Evolutionary conservation across 768 basidiomycete genomes (phyloP).

Genomic region (Chalciporus chontae): DNA sequence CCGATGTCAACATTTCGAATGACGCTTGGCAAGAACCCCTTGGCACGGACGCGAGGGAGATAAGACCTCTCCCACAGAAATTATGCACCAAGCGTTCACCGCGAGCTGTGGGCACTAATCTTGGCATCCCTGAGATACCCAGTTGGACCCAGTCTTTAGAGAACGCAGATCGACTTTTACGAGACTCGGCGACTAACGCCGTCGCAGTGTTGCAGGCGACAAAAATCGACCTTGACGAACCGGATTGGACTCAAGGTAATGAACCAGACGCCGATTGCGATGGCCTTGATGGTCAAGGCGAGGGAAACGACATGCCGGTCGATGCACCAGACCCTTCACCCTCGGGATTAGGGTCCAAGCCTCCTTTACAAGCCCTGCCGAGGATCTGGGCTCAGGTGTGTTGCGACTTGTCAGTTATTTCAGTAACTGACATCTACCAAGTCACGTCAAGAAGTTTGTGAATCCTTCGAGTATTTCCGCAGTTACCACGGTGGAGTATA

Average conservation of each 20-base stretch:
- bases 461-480: conserved; percentile 62
- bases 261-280: conserved; percentile 17
- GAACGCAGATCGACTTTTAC: conserved; percentile 16
- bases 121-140: not conserved
- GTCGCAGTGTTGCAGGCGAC: conserved; percentile 5
- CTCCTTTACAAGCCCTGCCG: conserved; percentile 28
- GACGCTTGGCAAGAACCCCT: conserved; percentile 5
- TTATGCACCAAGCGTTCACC: not conserved
- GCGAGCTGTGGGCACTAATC: not conserved
- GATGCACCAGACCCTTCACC: conserved; percentile 1
- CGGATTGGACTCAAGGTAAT: conserved; percentile 26
- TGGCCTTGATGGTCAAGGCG: conserved; percentile 7
- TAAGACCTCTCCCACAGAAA: conserved; percentile 24
- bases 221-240: conserved; percentile 1
- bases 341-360: conserved; percentile 13
- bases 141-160: conserved; percentile 7
- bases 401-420: not conserved
- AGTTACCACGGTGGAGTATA: conserved; percentile 84
- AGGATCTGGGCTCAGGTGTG: conserved; percentile 46
- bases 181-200: conserved; percentile 17
- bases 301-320: conserved; percentile 13
- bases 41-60: conserved; percentile 16
- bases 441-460: conserved; percentile 85
- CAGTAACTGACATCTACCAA: conserved; percentile 25
- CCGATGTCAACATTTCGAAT: not conserved